phyloP scores from a whole-genome alignment of 768 basidiomycete species.

The Leccinum broughii region DNA sequence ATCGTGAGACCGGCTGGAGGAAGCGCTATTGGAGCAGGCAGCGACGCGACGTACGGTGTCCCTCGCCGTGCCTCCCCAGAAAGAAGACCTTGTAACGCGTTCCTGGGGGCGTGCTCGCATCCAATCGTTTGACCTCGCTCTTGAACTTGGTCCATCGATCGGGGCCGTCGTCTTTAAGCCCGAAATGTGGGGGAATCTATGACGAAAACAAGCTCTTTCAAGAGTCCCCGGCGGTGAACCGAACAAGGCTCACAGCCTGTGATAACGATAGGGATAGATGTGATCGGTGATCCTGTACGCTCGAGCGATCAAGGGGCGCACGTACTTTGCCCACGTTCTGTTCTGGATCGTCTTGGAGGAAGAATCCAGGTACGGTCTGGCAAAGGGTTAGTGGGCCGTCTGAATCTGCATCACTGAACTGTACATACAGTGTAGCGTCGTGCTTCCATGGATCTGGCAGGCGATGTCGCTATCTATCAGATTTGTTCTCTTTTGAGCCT shows the following conservation, averaged over 20 bases:
- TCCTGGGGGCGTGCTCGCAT: slow-evolving; percentile 37
- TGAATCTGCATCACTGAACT: neutral
- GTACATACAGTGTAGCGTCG: slow-evolving; percentile 21
- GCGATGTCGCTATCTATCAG: neutral
- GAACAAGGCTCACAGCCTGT: slow-evolving; percentile 18
- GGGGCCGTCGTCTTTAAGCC: slow-evolving; percentile 51
- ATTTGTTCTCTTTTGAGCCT: neutral
- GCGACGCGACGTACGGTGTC: slow-evolving; percentile 57
- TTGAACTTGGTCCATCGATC: slow-evolving; percentile 53
- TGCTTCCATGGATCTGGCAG: slow-evolving; percentile 3
- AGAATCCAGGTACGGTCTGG: slow-evolving; percentile 16
- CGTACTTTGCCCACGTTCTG: slow-evolving; percentile 12
- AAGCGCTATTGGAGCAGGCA: neutral
- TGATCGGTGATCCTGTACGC: neutral
- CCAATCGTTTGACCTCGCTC: slow-evolving; percentile 43
- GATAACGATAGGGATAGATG: neutral
- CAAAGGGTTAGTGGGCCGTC: neutral
- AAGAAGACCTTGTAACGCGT: slow-evolving; percentile 63
- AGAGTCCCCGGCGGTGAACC: neutral
- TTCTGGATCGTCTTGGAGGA: slow-evolving; percentile 25
- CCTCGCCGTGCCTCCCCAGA: slow-evolving; percentile 71
- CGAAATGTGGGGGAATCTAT: slow-evolving; percentile 59
- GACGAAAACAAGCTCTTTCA: neutral
- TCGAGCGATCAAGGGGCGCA: neutral
- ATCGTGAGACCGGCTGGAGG: slow-evolving; percentile 33